A percentile compares a stretch with the other conserved stretches of the same genome.
Conservation (phyloP, 1,284 basidiomycete genomes). For the Takashimella koratensis region DNA sequence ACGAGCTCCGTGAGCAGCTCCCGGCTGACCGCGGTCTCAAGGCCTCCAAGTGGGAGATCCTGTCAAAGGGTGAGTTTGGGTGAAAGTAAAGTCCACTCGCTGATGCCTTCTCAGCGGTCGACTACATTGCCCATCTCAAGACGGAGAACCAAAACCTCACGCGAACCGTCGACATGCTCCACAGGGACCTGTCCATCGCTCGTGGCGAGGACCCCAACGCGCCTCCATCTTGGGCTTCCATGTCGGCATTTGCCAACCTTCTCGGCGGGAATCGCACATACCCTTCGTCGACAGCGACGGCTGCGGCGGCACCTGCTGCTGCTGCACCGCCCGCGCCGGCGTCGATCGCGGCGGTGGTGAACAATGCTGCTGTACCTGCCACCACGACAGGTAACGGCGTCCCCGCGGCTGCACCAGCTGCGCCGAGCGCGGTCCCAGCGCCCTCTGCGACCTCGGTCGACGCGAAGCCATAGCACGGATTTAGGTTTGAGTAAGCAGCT, state of each 20-base stretch:
- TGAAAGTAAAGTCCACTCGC: neutral
- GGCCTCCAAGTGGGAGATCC: conserved; percentile 93
- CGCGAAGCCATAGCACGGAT: too few species aligned
- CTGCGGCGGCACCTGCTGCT: conserved; percentile 13
- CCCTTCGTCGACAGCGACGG: conserved; percentile 3
- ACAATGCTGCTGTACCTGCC: conserved; percentile 14
- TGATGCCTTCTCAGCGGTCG: conserved; percentile 11
- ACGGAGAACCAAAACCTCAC: conserved; percentile 11
- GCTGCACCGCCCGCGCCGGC: conserved; percentile 8
- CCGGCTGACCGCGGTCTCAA: conserved; percentile 90
- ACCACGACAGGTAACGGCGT: conserved; percentile 19
- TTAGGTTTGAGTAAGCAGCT: too few species aligned
- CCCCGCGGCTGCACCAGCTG: neutral
- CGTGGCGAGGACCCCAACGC: conserved; percentile 9
- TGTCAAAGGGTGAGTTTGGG: conserved; percentile 71
- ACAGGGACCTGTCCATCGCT: conserved; percentile 11
- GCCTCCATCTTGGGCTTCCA: conserved; percentile 1
- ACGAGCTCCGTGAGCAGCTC: conserved; percentile 83
- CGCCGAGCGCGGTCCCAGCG: neutral
- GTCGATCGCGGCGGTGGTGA: conserved; percentile 6
- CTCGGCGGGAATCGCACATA: neutral
- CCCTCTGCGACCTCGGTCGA: neutral
- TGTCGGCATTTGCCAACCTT: neutral
- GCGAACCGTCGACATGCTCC: conserved; percentile 13
- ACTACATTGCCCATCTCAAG: conserved; percentile 22